These are phyloP conservation scores for Lipomyces yamadae DNA, from an alignment of 805 yeast species.

Conservation along the genomic window DNA sequence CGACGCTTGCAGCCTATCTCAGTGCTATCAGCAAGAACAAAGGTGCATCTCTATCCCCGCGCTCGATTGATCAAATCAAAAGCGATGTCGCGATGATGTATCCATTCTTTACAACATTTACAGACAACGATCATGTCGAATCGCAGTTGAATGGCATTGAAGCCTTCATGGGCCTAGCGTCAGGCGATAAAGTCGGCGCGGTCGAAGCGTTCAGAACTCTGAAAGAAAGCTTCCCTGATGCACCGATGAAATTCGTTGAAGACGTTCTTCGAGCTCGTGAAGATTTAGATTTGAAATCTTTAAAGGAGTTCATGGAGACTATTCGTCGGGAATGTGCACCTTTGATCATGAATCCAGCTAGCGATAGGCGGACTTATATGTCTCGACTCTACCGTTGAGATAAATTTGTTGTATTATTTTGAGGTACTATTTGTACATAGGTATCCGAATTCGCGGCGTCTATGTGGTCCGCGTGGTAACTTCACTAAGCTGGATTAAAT, in stretches of 20 bases:
- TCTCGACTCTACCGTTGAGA: slow-evolving; percentile 16
- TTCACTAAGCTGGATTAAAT: no score
- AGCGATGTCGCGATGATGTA: slow-evolving; percentile 64
- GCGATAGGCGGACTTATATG: slow-evolving; percentile 20
- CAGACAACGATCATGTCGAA: slow-evolving; percentile 51
- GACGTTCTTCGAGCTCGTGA: slow-evolving; percentile 58
- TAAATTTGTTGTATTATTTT: background rate
- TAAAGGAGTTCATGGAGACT: slow-evolving; percentile 44
- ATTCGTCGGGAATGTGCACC: slow-evolving; percentile 24
- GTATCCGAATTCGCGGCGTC: no score
- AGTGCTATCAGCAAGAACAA: slow-evolving; percentile 52
- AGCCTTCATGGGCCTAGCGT: slow-evolving; percentile 61
- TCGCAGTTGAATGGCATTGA: slow-evolving; percentile 64
- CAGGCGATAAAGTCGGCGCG: slow-evolving; percentile 46
- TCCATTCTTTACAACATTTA: slow-evolving; percentile 56
- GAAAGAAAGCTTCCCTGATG: slow-evolving; percentile 71
- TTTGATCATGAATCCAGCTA: slow-evolving; percentile 14
- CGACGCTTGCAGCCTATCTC: slow-evolving; percentile 56
- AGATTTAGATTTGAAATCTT: slow-evolving; percentile 45
- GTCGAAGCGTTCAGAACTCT: slow-evolving; percentile 61
- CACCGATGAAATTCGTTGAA: slow-evolving; percentile 71
- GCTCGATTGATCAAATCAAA: slow-evolving; percentile 57
- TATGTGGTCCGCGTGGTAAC: no score
- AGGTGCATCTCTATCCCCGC: slow-evolving; percentile 26
- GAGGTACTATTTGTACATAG: slow-evolving; percentile 2